Evolutionary conservation across 2,329 filamentous ascomycete genomes (phyloP).

Genomic region (Epichloe uncinata): DNA sequence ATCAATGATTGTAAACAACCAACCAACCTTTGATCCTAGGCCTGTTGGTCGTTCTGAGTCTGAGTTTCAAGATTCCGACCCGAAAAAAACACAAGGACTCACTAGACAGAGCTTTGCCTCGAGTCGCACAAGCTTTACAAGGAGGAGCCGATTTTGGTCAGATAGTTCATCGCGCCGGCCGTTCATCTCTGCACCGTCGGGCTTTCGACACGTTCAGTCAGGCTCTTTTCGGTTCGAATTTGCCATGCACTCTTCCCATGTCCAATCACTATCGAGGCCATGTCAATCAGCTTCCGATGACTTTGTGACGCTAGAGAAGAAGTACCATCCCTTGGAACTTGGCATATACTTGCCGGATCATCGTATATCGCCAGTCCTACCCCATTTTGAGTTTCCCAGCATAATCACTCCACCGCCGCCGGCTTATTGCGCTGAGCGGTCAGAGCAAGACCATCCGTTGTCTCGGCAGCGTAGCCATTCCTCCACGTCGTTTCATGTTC

Average conservation of each 20-base stretch:
- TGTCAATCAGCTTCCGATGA: neutral
- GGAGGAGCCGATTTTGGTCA: slow-evolving; percentile 33
- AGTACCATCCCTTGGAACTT: slow-evolving; percentile 40
- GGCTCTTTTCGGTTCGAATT: slow-evolving; percentile 27
- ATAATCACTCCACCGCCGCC: slow-evolving; percentile 27
- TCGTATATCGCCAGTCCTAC: slow-evolving; percentile 41
- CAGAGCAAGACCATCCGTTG: slow-evolving; percentile 18
- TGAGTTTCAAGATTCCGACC: slow-evolving; percentile 8
- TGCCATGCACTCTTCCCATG: slow-evolving; percentile 1
- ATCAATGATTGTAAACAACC: slow-evolving; percentile 15
- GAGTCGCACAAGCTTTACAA: slow-evolving; percentile 29
- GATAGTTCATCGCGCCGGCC: slow-evolving; percentile 35
- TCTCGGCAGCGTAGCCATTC: slow-evolving; percentile 32
- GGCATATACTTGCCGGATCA: slow-evolving; percentile 32
- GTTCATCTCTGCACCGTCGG: slow-evolving; percentile 43
- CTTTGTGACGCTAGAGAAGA: slow-evolving; percentile 16
- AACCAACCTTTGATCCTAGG: slow-evolving; percentile 15
- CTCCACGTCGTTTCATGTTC: slow-evolving; percentile 43
- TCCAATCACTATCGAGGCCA: slow-evolving; percentile 1
- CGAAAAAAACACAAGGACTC: slow-evolving; percentile 7
- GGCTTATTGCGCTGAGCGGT: slow-evolving; percentile 18
- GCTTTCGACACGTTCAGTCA: slow-evolving; percentile 46
- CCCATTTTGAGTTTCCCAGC: slow-evolving; percentile 31
- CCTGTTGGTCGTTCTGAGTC: slow-evolving; percentile 14
- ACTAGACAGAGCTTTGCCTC: slow-evolving; percentile 14